Evolutionary conservation across 495 filamentous ascomycete species (phyloP).

Genomic region (Beverwykella pulmonaria): DNA sequence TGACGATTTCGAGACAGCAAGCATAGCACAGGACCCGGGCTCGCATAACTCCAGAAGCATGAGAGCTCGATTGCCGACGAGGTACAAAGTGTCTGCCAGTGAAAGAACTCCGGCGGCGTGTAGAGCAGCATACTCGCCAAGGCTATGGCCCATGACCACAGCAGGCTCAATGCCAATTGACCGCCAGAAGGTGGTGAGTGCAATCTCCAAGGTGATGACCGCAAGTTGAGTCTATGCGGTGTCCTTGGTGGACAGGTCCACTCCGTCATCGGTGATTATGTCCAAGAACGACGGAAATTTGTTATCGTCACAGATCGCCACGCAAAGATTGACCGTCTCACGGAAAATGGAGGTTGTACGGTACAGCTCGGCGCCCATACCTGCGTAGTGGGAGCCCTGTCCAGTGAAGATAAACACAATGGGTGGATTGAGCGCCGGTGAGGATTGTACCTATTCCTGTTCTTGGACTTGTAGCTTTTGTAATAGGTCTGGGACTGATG

Average conservation of each 20-base stretch:
- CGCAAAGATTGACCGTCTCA: constrained; percentile 39
- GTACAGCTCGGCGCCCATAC: constrained; percentile 43
- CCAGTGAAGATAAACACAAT: constrained; percentile 30
- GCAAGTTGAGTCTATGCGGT: constrained; percentile 41
- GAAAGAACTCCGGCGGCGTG: constrained; percentile 49
- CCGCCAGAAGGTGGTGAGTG: constrained; percentile 42
- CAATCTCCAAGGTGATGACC: constrained; percentile 46
- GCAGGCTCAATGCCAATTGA: constrained; percentile 45
- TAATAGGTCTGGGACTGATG: too few species aligned
- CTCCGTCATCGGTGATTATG: too few species aligned
- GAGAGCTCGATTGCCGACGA: constrained; percentile 46
- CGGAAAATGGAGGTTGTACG: constrained; percentile 44
- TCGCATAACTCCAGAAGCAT: constrained; percentile 41
- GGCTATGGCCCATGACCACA: constrained; percentile 49
- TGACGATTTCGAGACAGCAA: constrained; percentile 49
- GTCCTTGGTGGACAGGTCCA: constrained; percentile 34
- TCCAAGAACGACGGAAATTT: too few species aligned
- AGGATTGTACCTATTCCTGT: too few species aligned
- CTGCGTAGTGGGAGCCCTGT: constrained; percentile 22
- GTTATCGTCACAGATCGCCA: constrained; percentile 31
- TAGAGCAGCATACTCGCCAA: constrained; percentile 53
- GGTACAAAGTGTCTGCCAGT: constrained; percentile 45
- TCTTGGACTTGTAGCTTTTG: too few species aligned
- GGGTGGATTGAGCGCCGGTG: too few species aligned
- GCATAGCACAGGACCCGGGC: constrained; percentile 52